These are phyloP conservation scores for Sclerospora graminicola DNA, from an alignment of 352 stramenopile species.

Conservation along the genomic window DNA sequence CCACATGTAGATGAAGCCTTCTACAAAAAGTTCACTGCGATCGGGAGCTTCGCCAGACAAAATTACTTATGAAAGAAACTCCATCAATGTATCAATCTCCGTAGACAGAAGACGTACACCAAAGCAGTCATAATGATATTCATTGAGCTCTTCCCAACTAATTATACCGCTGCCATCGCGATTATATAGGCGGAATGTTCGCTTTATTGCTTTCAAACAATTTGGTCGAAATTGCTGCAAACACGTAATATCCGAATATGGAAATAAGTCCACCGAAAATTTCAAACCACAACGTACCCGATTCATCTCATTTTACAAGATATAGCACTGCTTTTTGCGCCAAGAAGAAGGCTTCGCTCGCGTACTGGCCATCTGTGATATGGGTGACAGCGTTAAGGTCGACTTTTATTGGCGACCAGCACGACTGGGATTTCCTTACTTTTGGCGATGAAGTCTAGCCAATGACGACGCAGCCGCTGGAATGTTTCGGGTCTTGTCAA, in stretches of 20 bases:
- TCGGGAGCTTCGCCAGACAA: too few species aligned
- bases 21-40: constrained; percentile 53
- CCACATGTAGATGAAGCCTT: constrained; percentile 80
- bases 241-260: too few species aligned
- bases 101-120: too few species aligned
- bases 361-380: constrained; percentile 44
- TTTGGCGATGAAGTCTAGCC: too few species aligned
- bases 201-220: constrained; percentile 67
- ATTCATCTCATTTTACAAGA: constrained; percentile 81
- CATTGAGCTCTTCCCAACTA: too few species aligned
- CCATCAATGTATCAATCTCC: too few species aligned
- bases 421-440: too few species aligned
- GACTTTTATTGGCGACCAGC: constrained; percentile 83
- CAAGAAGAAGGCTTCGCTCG: constrained; percentile 78
- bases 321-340: constrained; percentile 87
- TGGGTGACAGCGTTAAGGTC: constrained; percentile 68
- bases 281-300: too few species aligned
- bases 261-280: not conserved
- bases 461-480: too few species aligned
- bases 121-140: too few species aligned
- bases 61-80: constrained; percentile 81
- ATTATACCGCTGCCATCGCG: constrained; percentile 70
- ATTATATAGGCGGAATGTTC: constrained; percentile 81
- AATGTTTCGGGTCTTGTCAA: too few species aligned
- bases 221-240: constrained; percentile 65